Base-by-base conservation (phyloP, 2,329 filamentous ascomycete genomes). In the Ilyonectria destructans region DNA sequence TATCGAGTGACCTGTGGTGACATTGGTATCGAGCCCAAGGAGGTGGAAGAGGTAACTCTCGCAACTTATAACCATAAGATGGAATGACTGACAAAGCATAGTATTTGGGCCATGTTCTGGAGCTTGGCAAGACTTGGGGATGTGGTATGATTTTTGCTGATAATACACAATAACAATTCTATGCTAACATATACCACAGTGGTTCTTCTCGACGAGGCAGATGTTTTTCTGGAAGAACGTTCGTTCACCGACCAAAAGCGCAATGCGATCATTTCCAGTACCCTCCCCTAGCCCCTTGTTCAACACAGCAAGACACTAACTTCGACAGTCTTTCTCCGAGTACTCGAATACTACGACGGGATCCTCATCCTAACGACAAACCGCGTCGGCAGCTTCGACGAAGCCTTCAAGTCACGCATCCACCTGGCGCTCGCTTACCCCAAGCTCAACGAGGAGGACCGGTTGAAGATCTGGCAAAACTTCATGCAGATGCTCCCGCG, bases 341-440 rank as follows among this genome's bases (percentile, higher is more conserved):
- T 80, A 0, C 71, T 85, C 1, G 82, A 84, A 62, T 84, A 83
- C 70, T 84, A 82, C 61, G 67, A 73, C 2, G 83, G 83, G 1
- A 81, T 85, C 57, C 71, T 85, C 0, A 83, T 82, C 70, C 75
- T 86, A 7, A 86, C 84, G 0, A 86, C 84, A 8, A 86, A 86
- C 71, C 80, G 83, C 2, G 80, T 85, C 1, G 82, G 82, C 1
- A 74, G 75, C 6, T 80, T 86, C n/a, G 84, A 86, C 65, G 82
- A 84, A 55, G 83, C 83, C 2, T 84, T 84, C 70, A 77, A 77
- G 43, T 83, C 82, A 0, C 77, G 82, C 0, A 79, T 85, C 29
- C 80, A 84, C 54, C 46, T 52, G 2, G 31, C 57, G 6, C 8
- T 64, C 1, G 37, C 78, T 54, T 84, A 82, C 62, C 78, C 71